Percentiles rank a stretch among this genome's conserved stretches.
Conservation (phyloP, 139 green algal genomes). For the Microglena sp. region DNA sequence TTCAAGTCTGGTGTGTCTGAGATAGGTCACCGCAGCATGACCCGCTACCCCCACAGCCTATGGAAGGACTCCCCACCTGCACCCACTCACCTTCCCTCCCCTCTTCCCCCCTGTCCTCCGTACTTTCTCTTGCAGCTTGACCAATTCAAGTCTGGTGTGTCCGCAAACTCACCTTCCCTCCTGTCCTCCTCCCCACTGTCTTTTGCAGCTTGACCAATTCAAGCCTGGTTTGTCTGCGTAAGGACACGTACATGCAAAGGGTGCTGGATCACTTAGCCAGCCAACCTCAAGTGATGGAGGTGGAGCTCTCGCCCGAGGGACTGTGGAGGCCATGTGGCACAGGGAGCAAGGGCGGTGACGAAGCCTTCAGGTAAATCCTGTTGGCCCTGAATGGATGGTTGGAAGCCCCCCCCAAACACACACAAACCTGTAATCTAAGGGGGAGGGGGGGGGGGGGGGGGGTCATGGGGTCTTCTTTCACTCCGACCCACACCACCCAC, state of each 20-base stretch:
- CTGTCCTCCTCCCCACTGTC: neutral
- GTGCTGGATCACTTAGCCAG: conserved; percentile 10
- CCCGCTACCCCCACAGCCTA: neutral
- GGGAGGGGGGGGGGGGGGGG: neutral
- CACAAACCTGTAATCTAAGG: neutral
- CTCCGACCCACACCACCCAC: too few species aligned
- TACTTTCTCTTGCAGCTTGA: too few species aligned
- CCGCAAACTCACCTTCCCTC: neutral
- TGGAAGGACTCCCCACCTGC: neutral
- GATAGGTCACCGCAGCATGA: too few species aligned
- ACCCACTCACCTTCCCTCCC: too few species aligned
- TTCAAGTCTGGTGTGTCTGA: too few species aligned
- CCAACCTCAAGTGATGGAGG: conserved; percentile 16
- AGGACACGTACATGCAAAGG: conserved; percentile 22
- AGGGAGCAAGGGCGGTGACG: conserved; percentile 1
- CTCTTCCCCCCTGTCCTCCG: too few species aligned
- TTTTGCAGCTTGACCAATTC: conserved; percentile 19
- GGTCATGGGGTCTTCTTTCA: neutral
- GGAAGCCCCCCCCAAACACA: neutral
- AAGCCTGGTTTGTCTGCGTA: conserved; percentile 11
- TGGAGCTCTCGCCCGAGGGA: conserved; percentile 23
- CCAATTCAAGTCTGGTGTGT: neutral
- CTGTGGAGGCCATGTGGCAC: conserved; percentile 20
- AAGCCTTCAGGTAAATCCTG: conserved; percentile 1
- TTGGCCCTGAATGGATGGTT: neutral